Percentiles rank a stretch among this genome's conserved stretches.
Evolutionary conservation across 805 yeast genomes (phyloP).

Genomic region (Starmerella gropengiesseri): DNA sequence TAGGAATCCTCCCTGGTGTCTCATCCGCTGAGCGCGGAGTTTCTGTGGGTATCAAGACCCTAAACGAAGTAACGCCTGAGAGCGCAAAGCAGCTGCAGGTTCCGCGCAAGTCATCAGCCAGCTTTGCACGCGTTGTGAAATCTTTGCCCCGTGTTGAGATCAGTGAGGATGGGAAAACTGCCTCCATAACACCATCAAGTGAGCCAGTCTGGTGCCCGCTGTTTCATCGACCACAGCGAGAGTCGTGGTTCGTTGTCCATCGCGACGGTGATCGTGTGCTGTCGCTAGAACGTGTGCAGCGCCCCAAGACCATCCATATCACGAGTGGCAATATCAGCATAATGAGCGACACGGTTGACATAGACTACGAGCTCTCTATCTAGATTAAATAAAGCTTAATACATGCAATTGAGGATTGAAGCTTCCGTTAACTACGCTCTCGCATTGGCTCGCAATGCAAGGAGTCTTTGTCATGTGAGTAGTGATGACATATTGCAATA

Average conservation of each 20-base stretch:
- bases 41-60: constrained; percentile 5
- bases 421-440: too few relatives aligned
- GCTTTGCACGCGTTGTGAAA: constrained; percentile 43
- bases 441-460: too few relatives aligned
- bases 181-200: constrained; percentile 29
- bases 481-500: too few relatives aligned
- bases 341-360: constrained; percentile 24
- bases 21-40: constrained; percentile 2
- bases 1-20: constrained; percentile 21
- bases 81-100: constrained; percentile 37
- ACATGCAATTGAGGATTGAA: too few relatives aligned
- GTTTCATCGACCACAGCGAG: constrained; percentile 85
- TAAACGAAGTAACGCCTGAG: constrained; percentile 28
- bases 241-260: constrained; percentile 79
- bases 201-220: constrained; percentile 58
- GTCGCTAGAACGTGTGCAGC: constrained; percentile 67
- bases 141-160: constrained; percentile 54
- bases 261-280: constrained; percentile 42
- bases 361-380: constrained; percentile 19
- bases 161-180: constrained; percentile 32
- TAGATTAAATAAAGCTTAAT: background rate
- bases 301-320: constrained; percentile 29
- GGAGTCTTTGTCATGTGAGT: background rate
- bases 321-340: constrained; percentile 16
- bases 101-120: constrained; percentile 33